These are phyloP conservation scores for Claviceps digitariae DNA, from an alignment of 2,329 filamentous ascomycete species.

Conservation along the genomic window DNA sequence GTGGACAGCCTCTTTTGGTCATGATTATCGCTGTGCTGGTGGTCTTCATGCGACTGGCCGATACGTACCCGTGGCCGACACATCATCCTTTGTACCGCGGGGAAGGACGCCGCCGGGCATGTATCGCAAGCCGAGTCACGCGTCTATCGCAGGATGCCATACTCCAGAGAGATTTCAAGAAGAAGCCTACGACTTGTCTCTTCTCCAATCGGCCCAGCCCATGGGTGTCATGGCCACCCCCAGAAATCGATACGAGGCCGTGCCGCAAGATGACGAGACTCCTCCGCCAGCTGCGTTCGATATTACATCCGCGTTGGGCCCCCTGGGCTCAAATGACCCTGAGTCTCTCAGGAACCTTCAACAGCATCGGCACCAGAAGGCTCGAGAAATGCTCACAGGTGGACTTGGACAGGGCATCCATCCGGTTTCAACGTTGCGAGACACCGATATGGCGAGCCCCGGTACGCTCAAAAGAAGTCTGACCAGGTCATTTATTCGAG, in stretches of 20 bases:
- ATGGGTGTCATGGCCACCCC: slow-evolving; percentile 19
- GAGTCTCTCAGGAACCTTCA: slow-evolving; percentile 32
- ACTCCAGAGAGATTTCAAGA: slow-evolving; percentile 19
- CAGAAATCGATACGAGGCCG: slow-evolving; percentile 15
- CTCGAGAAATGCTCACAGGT: slow-evolving; percentile 41
- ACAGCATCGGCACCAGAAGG: slow-evolving; percentile 39
- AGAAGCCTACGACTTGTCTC: slow-evolving; percentile 29
- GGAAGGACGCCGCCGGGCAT: slow-evolving; percentile 10
- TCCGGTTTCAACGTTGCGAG: slow-evolving; percentile 32
- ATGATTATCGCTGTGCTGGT: slow-evolving; percentile 10
- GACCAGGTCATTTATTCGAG: slow-evolving; percentile 28
- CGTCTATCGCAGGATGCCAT: slow-evolving; percentile 11
- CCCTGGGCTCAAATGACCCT: slow-evolving; percentile 29
- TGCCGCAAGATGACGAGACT: slow-evolving; percentile 16
- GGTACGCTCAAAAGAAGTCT: slow-evolving; percentile 18
- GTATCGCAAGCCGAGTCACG: slow-evolving; percentile 14
- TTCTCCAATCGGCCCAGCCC: slow-evolving; percentile 27
- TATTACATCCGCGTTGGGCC: slow-evolving; percentile 31
- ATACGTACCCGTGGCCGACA: slow-evolving; percentile 16
- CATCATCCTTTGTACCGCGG: neutral
- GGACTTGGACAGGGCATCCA: slow-evolving; percentile 25
- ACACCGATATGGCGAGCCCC: slow-evolving; percentile 30
- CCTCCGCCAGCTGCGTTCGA: slow-evolving; percentile 26
- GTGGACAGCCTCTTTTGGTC: slow-evolving; percentile 16
- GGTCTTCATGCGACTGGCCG: slow-evolving; percentile 6